phyloP scores from a whole-genome alignment of 208 protist genomes.

The Acanthamoeba lenticulata region DNA sequence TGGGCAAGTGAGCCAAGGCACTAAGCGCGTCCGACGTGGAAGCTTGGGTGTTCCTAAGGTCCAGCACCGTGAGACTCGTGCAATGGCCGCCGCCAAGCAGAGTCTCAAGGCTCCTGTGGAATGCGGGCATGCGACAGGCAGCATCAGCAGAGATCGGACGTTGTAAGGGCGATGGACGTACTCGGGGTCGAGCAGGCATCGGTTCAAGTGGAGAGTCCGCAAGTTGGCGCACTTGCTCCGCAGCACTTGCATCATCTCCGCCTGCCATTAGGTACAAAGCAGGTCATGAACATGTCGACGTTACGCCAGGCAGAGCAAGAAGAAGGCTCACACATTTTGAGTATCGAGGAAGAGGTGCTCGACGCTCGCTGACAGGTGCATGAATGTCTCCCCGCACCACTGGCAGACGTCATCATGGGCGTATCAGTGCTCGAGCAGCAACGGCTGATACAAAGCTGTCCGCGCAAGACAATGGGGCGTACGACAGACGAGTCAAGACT shows the following conservation, averaged over 20 bases:
- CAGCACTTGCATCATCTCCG: neutral
- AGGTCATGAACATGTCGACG: too few relatives aligned
- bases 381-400: neutral
- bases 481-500: neutral
- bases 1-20: neutral
- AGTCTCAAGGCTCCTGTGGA: neutral
- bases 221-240: neutral
- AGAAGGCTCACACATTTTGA: neutral
- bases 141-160: neutral
- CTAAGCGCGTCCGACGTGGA: neutral
- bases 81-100: neutral
- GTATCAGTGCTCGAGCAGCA: too few relatives aligned
- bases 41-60: neutral
- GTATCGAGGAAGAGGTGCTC: neutral
- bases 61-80: neutral
- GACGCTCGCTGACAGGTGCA: neutral
- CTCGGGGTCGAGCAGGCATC: neutral
- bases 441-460: too few relatives aligned
- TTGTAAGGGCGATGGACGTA: neutral
- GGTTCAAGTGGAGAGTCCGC: neutral
- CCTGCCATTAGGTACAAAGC: neutral
- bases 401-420: neutral
- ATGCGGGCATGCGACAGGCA: too few relatives aligned
- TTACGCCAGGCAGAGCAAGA: too few relatives aligned
- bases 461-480: too few relatives aligned